Base-by-base conservation (phyloP, 345 rosid genomes). In the Salix koriyanagi region DNA sequence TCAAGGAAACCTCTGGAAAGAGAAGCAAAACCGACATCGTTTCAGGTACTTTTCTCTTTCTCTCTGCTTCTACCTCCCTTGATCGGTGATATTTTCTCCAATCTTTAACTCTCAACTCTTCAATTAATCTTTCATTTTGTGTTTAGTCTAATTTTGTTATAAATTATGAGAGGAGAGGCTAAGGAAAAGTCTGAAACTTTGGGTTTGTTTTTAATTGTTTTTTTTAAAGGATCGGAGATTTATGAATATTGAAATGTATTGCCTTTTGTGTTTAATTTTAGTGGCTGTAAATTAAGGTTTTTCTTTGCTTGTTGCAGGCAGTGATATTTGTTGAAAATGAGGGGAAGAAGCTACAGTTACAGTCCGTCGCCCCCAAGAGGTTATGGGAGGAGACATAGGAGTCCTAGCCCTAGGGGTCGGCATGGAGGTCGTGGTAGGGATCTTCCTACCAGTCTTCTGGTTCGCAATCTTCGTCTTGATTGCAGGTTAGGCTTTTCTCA, bases 341-440 rank as follows among this genome's bases (percentile, higher is more conserved):
- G 98, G 87, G 89, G 91, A 30, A 87, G 96, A 83, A 79, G 75
- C 82, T 69, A 79, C 65, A 89, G 97, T 84, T 91, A 91, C 87
- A 91, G 97, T 75, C 99, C 97, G 52, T 94, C 96, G 56, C 94
- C 96, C 13, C 87, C 95, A 23, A 88, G 97, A 89, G 81, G 79
- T 58, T 87, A 86, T 80, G 82, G 89, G 61, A 86, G 93, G 85
- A 89, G 91, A 74, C 77, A 34, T 65, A 79, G 84, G 58, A 94
- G 92, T 83, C 91, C 97, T 68, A 93, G 88, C 83, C 96, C 97
- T 1, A 83, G 87, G 80, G 89, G 77, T 76, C 85, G 79, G 23
- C 84, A 86, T 77, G 83, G 89, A n/a, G 80, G 86, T 34, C 88
- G 85, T 56, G 76, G 81, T 72, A 87, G 90, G 75, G 99, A 93